Conservation (phyloP, 2,329 filamentous ascomycete species). For the Fusarium graminum region DNA sequence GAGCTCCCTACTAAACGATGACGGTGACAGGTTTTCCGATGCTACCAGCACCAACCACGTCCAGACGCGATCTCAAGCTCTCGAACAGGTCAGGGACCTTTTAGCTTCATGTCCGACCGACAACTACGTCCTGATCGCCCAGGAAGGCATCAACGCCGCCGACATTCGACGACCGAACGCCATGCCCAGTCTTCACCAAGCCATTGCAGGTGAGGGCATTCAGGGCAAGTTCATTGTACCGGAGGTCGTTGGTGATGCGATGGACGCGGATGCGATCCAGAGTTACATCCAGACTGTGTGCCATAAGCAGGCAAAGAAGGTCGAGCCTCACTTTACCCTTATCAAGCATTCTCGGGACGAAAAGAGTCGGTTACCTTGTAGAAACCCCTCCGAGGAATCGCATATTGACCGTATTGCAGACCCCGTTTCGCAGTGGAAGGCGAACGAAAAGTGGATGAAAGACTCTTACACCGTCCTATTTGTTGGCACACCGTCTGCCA, state of each 20-base stretch:
- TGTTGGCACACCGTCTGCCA: slow-evolving; percentile 68
- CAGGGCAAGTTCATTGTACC: slow-evolving; percentile 63
- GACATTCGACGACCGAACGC: slow-evolving; percentile 71
- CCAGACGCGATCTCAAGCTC: slow-evolving; percentile 62
- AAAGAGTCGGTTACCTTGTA: slow-evolving; percentile 57
- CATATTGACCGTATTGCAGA: slow-evolving; percentile 29
- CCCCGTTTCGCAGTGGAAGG: slow-evolving; percentile 20
- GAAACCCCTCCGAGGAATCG: not conserved
- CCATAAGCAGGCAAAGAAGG: slow-evolving; percentile 54
- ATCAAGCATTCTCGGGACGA: slow-evolving; percentile 58
- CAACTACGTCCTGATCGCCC: slow-evolving; percentile 81
- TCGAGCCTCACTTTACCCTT: slow-evolving; percentile 56
- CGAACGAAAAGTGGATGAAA: slow-evolving; percentile 31
- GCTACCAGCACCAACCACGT: slow-evolving; percentile 58
- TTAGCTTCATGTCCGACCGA: slow-evolving; percentile 78
- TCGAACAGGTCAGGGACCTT: slow-evolving; percentile 60
- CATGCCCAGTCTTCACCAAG: slow-evolving; percentile 65
- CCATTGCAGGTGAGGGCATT: slow-evolving; percentile 54
- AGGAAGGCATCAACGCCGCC: slow-evolving; percentile 77
- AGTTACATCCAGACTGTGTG: slow-evolving; percentile 64
- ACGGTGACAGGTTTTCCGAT: slow-evolving; percentile 52
- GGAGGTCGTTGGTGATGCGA: slow-evolving; percentile 68
- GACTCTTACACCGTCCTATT: slow-evolving; percentile 81
- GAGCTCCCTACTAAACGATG: slow-evolving; percentile 45
- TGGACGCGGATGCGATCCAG: slow-evolving; percentile 57